These are phyloP conservation scores for Penicillium robsamsonii DNA, from an alignment of 495 filamentous ascomycete genomes.

Conservation along the genomic window DNA sequence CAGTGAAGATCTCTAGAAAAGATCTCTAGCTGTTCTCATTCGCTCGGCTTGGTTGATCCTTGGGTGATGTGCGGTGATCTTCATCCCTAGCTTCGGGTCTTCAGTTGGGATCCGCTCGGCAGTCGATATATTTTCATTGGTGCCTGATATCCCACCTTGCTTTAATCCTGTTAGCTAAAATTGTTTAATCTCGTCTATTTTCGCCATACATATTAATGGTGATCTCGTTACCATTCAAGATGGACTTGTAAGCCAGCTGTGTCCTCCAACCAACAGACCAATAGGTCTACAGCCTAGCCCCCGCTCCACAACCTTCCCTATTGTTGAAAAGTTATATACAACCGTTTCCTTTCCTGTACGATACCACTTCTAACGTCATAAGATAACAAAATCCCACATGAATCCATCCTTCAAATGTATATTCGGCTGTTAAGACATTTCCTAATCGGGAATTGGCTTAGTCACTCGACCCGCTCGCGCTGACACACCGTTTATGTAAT, in stretches of 20 bases:
- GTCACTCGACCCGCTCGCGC: not conserved
- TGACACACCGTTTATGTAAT: constrained; percentile 4
- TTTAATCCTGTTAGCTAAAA: not conserved
- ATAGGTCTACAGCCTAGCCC: not conserved
- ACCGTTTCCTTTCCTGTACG: not conserved
- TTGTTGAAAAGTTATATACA: not conserved
- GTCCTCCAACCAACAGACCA: not conserved
- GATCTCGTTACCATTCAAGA: not conserved
- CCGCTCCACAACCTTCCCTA: not conserved
- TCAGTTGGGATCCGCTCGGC: not conserved
- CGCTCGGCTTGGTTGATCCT: not conserved
- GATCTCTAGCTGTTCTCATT: not conserved
- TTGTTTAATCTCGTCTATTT: not conserved
- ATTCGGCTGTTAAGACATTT: constrained; percentile 2
- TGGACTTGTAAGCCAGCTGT: too few species aligned
- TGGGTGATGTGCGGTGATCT: constrained; percentile 4
- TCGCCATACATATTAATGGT: not conserved
- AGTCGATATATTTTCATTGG: not conserved
- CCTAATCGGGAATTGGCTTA: not conserved
- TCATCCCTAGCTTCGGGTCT: not conserved
- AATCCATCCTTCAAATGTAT: not conserved
- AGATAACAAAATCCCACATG: not conserved
- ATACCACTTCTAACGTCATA: not conserved
- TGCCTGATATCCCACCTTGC: not conserved
- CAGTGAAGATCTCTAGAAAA: not conserved